Evolutionary conservation across 805 yeast species (phyloP).

Genomic region (Candida methanosorbosa): DNA sequence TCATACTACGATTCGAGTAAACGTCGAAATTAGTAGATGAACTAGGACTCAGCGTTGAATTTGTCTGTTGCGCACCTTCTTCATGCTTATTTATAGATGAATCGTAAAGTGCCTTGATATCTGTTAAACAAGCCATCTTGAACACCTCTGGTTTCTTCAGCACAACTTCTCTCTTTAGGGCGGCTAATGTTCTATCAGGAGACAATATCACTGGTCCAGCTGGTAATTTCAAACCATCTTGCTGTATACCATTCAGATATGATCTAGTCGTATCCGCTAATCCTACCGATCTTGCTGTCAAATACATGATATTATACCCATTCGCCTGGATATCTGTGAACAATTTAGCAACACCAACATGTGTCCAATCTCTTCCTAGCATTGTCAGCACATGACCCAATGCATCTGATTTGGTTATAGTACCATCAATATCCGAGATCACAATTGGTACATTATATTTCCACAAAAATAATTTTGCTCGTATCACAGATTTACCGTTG

Average conservation of each 20-base stretch:
- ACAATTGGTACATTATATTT: conserved; percentile 79
- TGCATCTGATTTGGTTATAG: conserved; percentile 96
- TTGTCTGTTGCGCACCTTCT: neutral
- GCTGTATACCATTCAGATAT: conserved; percentile 70
- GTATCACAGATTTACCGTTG: conserved; percentile 71
- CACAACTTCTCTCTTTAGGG: conserved; percentile 83
- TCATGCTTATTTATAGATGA: neutral
- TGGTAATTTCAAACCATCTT: conserved; percentile 69
- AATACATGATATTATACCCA: conserved; percentile 88
- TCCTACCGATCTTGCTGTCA: conserved; percentile 93
- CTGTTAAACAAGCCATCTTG: conserved; percentile 93
- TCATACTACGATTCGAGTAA: neutral
- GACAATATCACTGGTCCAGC: conserved; percentile 89
- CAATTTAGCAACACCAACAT: conserved; percentile 85
- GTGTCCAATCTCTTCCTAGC: conserved; percentile 98
- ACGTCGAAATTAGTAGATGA: conserved; percentile 7
- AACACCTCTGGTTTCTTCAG: conserved; percentile 96
- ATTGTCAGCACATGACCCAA: conserved; percentile 90
- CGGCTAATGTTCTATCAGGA: conserved; percentile 96
- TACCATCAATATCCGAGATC: conserved; percentile 95
- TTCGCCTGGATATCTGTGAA: conserved; percentile 80
- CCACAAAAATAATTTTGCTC: conserved; percentile 77
- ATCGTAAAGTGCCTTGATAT: conserved; percentile 62
- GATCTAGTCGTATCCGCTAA: conserved; percentile 88
- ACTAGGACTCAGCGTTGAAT: too few species aligned